phyloP scores from a whole-genome alignment of 1,284 basidiomycete species.

The Inonotus hispidus region DNA sequence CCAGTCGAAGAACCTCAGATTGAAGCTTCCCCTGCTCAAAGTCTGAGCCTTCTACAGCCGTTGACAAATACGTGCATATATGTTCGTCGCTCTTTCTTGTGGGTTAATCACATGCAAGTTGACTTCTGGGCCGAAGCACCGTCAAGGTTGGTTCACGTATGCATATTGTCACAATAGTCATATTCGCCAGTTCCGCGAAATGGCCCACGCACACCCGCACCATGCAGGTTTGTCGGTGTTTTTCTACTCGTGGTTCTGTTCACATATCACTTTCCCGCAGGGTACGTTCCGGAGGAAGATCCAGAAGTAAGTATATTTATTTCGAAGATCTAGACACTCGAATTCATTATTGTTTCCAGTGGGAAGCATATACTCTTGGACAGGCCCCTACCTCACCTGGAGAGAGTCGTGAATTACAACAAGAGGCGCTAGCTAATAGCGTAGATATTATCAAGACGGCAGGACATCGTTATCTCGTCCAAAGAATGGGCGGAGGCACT shows the following conservation, averaged over 20 bases:
- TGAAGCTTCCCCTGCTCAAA: slow-evolving; percentile 60
- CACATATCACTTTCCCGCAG: slow-evolving; percentile 31
- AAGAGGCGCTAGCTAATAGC: slow-evolving; percentile 53
- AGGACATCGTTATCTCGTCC: slow-evolving; percentile 86
- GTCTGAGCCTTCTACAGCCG: slow-evolving; percentile 75
- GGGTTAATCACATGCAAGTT: slow-evolving; percentile 19
- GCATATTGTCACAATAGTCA: slow-evolving; percentile 89
- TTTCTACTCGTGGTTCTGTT: slow-evolving; percentile 23
- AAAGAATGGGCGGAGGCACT: slow-evolving; percentile 87
- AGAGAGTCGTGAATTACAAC: slow-evolving; percentile 62
- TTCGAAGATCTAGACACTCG: slow-evolving; percentile 10
- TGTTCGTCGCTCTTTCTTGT: slow-evolving; percentile 42
- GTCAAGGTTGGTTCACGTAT: slow-evolving; percentile 93
- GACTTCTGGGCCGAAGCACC: slow-evolving; percentile 44
- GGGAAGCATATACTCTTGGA: slow-evolving; percentile 77
- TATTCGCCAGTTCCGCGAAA: slow-evolving; percentile 86
- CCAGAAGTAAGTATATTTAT: slow-evolving; percentile 43
- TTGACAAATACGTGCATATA: slow-evolving; percentile 74
- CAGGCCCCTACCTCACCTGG: slow-evolving; percentile 57
- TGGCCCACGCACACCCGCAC: slow-evolving; percentile 55
- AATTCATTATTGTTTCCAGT: slow-evolving; percentile 40
- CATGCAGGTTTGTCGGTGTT: slow-evolving; percentile 48
- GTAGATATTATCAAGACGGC: slow-evolving; percentile 69
- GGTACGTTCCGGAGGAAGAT: slow-evolving; percentile 76
- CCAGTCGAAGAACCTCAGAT: slow-evolving; percentile 47